phyloP scores from a whole-genome alignment of 805 yeast genomes.

The Barnettozyma californica region DNA sequence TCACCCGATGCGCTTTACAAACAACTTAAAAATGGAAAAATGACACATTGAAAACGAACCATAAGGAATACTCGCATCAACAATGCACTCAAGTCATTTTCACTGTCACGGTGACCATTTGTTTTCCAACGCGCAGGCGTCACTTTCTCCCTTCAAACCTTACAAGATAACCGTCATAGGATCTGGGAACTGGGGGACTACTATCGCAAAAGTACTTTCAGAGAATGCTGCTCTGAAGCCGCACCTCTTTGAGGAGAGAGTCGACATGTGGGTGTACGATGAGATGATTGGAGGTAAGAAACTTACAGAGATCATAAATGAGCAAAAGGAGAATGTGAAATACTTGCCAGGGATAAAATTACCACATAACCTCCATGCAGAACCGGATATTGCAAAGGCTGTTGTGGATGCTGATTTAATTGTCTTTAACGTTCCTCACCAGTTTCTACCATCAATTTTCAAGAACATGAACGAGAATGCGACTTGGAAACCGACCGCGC shows the following conservation, averaged over 20 bases:
- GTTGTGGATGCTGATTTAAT: conserved; percentile 79
- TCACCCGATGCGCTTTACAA: not conserved
- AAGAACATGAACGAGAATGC: conserved; percentile 59
- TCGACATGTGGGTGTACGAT: conserved; percentile 96
- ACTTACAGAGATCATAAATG: conserved; percentile 85
- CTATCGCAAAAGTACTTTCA: conserved; percentile 91
- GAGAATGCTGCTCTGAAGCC: conserved; percentile 77
- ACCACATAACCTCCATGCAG: conserved; percentile 81
- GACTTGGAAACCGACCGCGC: conserved; percentile 57
- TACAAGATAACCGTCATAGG: conserved; percentile 76
- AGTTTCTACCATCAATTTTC: conserved; percentile 77
- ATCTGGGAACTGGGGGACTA: conserved; percentile 98
- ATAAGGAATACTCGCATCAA: not conserved
- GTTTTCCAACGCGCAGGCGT: conserved; percentile 11
- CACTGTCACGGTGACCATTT: conserved; percentile 9
- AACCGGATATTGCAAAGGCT: conserved; percentile 73
- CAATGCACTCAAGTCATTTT: not conserved
- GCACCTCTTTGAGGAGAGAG: conserved; percentile 61
- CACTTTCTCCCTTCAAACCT: conserved; percentile 26
- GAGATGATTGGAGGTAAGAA: conserved; percentile 67
- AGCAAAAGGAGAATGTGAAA: conserved; percentile 87
- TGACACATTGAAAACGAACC: not conserved
- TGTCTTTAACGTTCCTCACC: conserved; percentile 96
- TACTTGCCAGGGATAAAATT: conserved; percentile 85
- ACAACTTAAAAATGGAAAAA: not conserved